Evolutionary conservation across 2,329 filamentous ascomycete species (phyloP).

Genomic region (Botrytis fabae): DNA sequence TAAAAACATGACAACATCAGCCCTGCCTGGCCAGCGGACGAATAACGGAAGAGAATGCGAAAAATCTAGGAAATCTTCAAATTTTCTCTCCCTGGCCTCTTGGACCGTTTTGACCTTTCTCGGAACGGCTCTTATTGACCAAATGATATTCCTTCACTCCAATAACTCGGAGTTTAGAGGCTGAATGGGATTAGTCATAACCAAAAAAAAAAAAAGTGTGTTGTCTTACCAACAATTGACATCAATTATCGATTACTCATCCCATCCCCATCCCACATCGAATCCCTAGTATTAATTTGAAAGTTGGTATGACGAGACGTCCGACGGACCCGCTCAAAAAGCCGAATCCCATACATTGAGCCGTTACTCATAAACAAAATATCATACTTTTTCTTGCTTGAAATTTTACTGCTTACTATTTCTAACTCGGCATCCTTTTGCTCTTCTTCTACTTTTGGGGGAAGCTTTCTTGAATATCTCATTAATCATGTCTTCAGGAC

Average conservation of each 20-base stretch:
- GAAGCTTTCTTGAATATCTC: background rate
- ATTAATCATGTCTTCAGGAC: slow-evolving; percentile 35
- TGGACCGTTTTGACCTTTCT: background rate
- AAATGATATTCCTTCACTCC: background rate
- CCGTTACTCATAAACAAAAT: background rate
- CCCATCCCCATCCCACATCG: background rate
- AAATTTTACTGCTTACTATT: background rate
- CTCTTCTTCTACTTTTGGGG: background rate
- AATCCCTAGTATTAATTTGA: background rate
- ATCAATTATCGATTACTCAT: background rate
- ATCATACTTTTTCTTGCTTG: background rate
- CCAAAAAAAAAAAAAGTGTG: background rate
- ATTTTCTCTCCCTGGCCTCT: background rate
- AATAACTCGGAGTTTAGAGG: background rate
- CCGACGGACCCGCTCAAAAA: slow-evolving; percentile 18
- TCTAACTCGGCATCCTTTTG: too few species aligned
- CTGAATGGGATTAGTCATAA: background rate
- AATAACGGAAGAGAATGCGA: background rate
- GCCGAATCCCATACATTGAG: slow-evolving; percentile 2
- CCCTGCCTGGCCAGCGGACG: background rate
- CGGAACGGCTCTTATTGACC: background rate
- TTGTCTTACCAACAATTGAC: slow-evolving; percentile 7
- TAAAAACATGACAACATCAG: background rate
- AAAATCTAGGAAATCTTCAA: background rate
- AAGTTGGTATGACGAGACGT: slow-evolving; percentile 10